A percentile compares a stretch with the other conserved stretches of the same genome.
Conservation (phyloP, 1,139 yeast genomes). For the Diutina ranongensis region DNA sequence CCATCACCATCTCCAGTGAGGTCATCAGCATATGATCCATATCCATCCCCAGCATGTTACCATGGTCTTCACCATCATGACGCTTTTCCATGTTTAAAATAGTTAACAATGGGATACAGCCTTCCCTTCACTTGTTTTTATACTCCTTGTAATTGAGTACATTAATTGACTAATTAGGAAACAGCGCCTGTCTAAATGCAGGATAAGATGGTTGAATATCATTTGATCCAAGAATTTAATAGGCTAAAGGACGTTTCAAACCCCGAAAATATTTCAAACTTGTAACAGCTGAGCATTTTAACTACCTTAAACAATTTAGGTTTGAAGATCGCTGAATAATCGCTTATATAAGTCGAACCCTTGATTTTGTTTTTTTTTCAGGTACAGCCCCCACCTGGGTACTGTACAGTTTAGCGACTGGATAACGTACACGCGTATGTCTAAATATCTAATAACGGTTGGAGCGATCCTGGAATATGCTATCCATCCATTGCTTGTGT, state of each 20-base stretch:
- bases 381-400: too few species aligned
- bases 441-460: not conserved
- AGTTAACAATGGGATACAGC: not conserved
- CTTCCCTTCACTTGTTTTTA: not conserved
- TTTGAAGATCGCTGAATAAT: too few species aligned
- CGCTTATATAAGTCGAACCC: too few species aligned
- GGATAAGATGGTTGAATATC: not conserved
- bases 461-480: not conserved
- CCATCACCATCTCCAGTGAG: not conserved
- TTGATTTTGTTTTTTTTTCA: too few species aligned
- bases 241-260: too few species aligned
- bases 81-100: not conserved
- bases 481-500: not conserved
- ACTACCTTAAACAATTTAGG: too few species aligned
- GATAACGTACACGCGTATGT: not conserved
- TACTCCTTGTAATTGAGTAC: not conserved
- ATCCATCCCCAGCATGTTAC: not conserved
- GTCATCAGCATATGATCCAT: conserved; percentile 2
- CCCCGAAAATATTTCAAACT: too few species aligned
- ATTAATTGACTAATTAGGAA: not conserved
- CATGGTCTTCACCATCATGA: not conserved
- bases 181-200: not conserved
- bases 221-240: too few species aligned
- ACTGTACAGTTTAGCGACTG: too few species aligned
- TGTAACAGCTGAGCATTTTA: too few species aligned